Evolutionary conservation across 176 grass and related monocot genomes (phyloP).

Genomic region (Poa pratensis): DNA sequence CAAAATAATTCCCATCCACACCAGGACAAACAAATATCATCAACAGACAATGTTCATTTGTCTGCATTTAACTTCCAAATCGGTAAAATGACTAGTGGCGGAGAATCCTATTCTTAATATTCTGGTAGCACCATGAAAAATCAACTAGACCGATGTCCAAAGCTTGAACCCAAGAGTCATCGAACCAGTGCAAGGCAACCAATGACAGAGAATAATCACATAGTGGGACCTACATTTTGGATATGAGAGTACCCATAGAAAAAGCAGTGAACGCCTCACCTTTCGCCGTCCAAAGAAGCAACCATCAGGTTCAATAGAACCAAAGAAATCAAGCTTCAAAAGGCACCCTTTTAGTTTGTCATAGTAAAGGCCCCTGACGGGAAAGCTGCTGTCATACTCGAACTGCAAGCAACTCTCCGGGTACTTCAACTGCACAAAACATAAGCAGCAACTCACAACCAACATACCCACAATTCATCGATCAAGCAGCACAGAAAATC

Average conservation of each 20-base stretch:
- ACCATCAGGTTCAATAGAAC: conserved; percentile 92
- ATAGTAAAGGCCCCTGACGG: conserved; percentile 95
- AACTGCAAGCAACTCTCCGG: conserved; percentile 91
- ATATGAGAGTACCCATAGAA: neutral
- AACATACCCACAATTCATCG: neutral
- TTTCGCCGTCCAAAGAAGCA: conserved; percentile 89
- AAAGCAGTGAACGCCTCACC: conserved; percentile 41
- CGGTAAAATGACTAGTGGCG: neutral
- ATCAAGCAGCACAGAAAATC: neutral
- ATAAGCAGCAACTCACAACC: conserved; percentile 33
- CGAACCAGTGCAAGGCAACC: neutral
- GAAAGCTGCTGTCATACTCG: conserved; percentile 82
- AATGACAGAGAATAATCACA: neutral
- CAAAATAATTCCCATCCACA: neutral
- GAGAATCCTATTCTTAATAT: neutral
- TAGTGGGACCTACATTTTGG: conserved; percentile 28
- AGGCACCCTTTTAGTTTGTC: conserved; percentile 87
- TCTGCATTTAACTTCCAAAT: conserved; percentile 21
- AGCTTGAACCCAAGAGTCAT: conserved; percentile 20
- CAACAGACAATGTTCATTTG: conserved; percentile 8
- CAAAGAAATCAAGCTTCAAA: conserved; percentile 96
- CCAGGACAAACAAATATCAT: neutral
- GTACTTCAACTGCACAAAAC: conserved; percentile 73
- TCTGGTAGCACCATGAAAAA: neutral
- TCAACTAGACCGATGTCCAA: neutral